Evolutionary conservation across 257 asterid genomes (phyloP).

Genomic region (Solanum gandarillasii): DNA sequence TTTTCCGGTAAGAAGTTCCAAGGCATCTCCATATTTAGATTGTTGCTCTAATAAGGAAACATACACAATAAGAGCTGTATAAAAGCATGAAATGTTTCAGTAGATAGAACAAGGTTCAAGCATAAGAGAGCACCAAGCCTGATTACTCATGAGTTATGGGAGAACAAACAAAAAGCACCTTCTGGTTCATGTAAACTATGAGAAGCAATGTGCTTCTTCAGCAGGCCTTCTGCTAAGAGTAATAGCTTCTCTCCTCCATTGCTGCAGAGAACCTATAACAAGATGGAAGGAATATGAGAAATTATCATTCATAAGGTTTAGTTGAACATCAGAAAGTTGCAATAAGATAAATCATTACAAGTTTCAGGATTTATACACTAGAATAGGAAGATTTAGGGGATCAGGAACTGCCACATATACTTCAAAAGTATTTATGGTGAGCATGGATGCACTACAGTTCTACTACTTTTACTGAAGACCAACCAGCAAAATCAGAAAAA

Average conservation of each 20-base stretch:
- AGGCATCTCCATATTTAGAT: slow-evolving; percentile 69
- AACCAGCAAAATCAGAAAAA: background rate
- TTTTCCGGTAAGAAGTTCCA: slow-evolving; percentile 76
- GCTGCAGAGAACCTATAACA: slow-evolving; percentile 65
- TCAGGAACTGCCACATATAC: background rate
- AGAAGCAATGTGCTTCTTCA: slow-evolving; percentile 87
- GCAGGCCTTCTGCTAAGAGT: slow-evolving; percentile 84
- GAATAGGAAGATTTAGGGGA: background rate
- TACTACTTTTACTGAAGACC: background rate
- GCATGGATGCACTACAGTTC: background rate
- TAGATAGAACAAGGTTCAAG: slow-evolving; percentile 3
- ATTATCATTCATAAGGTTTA: background rate
- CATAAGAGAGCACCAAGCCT: background rate
- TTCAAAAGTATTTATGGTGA: background rate
- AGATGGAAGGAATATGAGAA: slow-evolving; percentile 16
- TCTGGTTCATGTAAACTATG: slow-evolving; percentile 94
- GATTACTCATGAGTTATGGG: slow-evolving; percentile 10
- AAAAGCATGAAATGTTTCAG: slow-evolving; percentile 24
- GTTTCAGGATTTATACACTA: background rate
- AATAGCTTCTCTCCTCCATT: slow-evolving; percentile 72
- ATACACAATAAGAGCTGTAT: slow-evolving; percentile 89
- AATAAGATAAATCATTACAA: background rate
- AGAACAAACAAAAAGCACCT: slow-evolving; percentile 36
- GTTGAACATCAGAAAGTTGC: background rate
- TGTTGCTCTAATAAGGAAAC: slow-evolving; percentile 85